Conservation (phyloP, 805 yeast species). For the Myxozyma neotropica region DNA sequence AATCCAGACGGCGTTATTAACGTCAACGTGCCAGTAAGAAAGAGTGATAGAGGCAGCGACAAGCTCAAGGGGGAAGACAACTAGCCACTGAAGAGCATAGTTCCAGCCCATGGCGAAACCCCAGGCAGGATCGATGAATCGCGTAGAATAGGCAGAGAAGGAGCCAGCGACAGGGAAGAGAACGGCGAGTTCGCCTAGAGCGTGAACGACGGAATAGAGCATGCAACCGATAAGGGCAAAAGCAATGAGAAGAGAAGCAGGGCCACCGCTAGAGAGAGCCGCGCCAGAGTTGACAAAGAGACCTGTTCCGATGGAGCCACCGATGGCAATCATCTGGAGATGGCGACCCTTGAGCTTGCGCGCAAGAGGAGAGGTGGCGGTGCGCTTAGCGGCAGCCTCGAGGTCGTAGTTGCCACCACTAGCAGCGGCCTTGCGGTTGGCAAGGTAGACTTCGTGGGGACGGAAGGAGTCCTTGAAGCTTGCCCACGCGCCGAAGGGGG, state of each 20-base stretch:
- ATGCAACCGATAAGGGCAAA: slow-evolving; percentile 54
- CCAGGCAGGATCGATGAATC: slow-evolving; percentile 66
- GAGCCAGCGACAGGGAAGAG: slow-evolving; percentile 67
- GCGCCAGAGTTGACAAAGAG: slow-evolving; percentile 48
- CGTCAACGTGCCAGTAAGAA: slow-evolving; percentile 52
- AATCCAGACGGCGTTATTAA: slow-evolving; percentile 61
- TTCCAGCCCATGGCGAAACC: slow-evolving; percentile 77
- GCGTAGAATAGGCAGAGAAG: slow-evolving; percentile 60
- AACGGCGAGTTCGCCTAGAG: slow-evolving; percentile 65
- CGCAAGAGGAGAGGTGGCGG: slow-evolving; percentile 59
- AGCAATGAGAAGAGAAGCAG: slow-evolving; percentile 55
- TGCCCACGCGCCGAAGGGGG: slow-evolving; percentile 18
- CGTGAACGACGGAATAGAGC: slow-evolving; percentile 56
- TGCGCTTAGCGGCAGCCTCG: slow-evolving; percentile 31
- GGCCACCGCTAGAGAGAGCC: slow-evolving; percentile 54
- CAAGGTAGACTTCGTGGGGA: slow-evolving; percentile 27
- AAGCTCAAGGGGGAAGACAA: slow-evolving; percentile 66
- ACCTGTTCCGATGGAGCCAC: slow-evolving; percentile 85
- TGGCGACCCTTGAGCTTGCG: slow-evolving; percentile 47
- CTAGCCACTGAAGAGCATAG: slow-evolving; percentile 66
- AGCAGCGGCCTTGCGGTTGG: slow-evolving; percentile 19
- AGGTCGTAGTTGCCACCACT: slow-evolving; percentile 20
- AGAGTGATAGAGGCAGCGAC: slow-evolving; percentile 64
- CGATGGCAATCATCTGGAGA: slow-evolving; percentile 68
- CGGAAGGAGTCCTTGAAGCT: slow-evolving; percentile 33